Evolutionary conservation across 768 basidiomycete species (phyloP).

Genomic region (Kwoniella heveanensis): DNA sequence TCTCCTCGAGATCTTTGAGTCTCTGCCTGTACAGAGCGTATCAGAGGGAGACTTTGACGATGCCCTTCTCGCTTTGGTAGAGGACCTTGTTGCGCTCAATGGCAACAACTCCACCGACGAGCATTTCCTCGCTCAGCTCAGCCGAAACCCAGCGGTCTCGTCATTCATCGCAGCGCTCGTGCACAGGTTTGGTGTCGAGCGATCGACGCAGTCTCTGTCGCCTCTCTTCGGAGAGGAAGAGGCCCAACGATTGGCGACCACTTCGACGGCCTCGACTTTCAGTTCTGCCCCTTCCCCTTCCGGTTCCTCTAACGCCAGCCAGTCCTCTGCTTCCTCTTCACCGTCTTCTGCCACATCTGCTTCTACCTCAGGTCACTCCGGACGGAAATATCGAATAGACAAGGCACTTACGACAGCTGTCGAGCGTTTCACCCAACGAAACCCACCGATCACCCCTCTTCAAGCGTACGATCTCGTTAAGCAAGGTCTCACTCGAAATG

Average conservation of each 20-base stretch:
- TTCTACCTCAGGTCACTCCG: background rate
- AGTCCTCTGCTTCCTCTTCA: slow-evolving; percentile 8
- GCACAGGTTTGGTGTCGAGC: slow-evolving; percentile 17
- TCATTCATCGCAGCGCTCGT: slow-evolving; percentile 9
- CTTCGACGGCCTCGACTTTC: slow-evolving; percentile 7
- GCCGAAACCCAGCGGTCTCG: background rate
- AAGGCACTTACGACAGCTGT: slow-evolving; percentile 27
- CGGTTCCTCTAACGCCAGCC: background rate
- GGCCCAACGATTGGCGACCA: background rate
- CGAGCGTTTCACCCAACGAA: slow-evolving; percentile 30
- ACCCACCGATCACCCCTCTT: slow-evolving; percentile 47
- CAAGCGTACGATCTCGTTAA: slow-evolving; percentile 63
- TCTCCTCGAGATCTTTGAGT: slow-evolving; percentile 18
- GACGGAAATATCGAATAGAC: slow-evolving; percentile 17
- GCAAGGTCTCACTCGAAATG: slow-evolving; percentile 28
- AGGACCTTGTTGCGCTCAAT: slow-evolving; percentile 26
- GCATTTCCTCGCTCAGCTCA: background rate
- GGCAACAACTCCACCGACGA: background rate
- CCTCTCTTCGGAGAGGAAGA: slow-evolving; percentile 18
- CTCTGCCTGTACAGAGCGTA: background rate
- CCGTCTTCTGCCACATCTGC: background rate
- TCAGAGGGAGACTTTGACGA: slow-evolving; percentile 34
- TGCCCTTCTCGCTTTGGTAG: slow-evolving; percentile 24
- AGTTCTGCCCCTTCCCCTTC: slow-evolving; percentile 9
- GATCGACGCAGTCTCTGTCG: slow-evolving; percentile 9